phyloP scores from a whole-genome alignment of 306 rosid genomes.

The Malus fusca region DNA sequence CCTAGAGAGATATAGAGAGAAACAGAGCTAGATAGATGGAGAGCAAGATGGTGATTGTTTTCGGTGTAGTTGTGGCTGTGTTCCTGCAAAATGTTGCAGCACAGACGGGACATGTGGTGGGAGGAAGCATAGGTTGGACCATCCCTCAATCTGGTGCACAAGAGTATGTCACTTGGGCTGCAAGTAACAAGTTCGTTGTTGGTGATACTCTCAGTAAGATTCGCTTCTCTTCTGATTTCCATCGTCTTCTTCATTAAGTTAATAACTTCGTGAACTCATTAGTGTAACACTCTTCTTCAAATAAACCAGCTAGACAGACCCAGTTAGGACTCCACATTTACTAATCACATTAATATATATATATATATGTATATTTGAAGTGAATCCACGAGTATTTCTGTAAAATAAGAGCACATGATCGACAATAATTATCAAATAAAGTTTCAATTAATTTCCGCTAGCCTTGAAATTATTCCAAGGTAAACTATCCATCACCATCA shows the following conservation, averaged over 20 bases:
- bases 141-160: not conserved
- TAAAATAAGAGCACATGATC: too few species aligned
- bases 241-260: not conserved
- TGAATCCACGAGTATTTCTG: too few species aligned
- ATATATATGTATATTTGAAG: too few species aligned
- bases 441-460: not conserved
- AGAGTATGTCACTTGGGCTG: conserved; percentile 29
- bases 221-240: not conserved
- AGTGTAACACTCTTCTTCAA: too few species aligned
- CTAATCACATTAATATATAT: too few species aligned
- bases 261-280: not conserved
- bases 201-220: conserved; percentile 28
- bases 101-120: conserved; percentile 30
- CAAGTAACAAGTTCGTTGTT: not conserved
- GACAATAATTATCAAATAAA: too few species aligned
- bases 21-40: not conserved
- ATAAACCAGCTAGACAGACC: not conserved
- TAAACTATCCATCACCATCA: too few species aligned
- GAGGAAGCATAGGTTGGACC: conserved; percentile 28
- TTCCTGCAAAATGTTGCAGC: not conserved
- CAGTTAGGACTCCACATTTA: too few species aligned
- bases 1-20: not conserved
- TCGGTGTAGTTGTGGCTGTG: not conserved
- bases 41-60: not conserved
- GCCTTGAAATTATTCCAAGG: not conserved